Evolutionary conservation across 2,329 filamentous ascomycete species (phyloP), one percentile per base, ranked within the genome.

Genomic region (Aspergillus sp.): DNA sequence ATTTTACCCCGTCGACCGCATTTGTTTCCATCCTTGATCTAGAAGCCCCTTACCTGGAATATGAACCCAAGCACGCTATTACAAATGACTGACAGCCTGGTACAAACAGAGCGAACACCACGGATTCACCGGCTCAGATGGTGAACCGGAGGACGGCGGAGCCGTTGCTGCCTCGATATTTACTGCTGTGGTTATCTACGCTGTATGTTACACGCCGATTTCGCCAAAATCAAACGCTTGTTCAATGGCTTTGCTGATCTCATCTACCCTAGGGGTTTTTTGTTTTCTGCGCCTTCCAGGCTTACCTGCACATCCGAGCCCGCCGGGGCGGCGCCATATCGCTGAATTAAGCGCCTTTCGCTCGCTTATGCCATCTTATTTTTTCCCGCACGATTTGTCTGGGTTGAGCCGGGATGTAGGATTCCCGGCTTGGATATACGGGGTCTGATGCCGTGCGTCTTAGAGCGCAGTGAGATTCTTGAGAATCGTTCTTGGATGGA

Each of bases 211-310:
- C 2, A 34, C 34, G 6, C 26, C 13, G 8, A 4, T n/a, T 26
- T 15, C 22, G n/a, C 26, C n/a, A 34, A 13, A 48, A 12, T 13
- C 17, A 8, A 4, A 26, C 26, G 5, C 7, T n/a, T 11, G 17
- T 18, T 4, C 3, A 15, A 43, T 32, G 30, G 18, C 32, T 9
- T 26, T 17, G 44, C 44, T 53, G 32, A 47, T 36, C 38, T n/a
- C 8, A 9, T 36, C 3, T 20, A 18, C 49, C 34, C 18, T 64
- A 96, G 93, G 87, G 83, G 17, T 98, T 98, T 81, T 84, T 97
- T 56, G 82, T 96, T 50, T 97, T 96, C 79, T 98, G 93, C 77
- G 90, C 89, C 57, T 85, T 93, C 65, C 93, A 98, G 75, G 93
- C 92, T 62, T 85, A 89, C 70, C 83, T 97, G 60, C 92, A 98